phyloP scores from a whole-genome alignment of 345 rosid species.

The Lenwebbia sp. region DNA sequence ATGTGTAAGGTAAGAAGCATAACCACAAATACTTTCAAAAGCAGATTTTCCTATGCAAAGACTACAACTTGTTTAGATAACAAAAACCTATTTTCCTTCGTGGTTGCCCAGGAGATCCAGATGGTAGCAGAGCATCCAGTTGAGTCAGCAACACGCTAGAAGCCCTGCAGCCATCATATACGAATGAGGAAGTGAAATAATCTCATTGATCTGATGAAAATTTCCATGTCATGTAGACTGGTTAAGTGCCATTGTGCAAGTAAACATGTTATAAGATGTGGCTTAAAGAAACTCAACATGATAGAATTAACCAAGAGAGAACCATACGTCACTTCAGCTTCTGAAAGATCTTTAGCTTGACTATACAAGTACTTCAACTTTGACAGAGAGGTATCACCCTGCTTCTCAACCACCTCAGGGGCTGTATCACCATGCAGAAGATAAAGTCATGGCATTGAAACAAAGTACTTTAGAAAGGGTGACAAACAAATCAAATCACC shows the following conservation, averaged over 20 bases:
- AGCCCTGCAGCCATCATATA: slow-evolving; percentile 28
- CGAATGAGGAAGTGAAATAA: neutral
- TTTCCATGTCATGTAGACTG: neutral
- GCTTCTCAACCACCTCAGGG: slow-evolving; percentile 91
- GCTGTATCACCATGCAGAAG: slow-evolving; percentile 34
- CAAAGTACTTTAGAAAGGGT: neutral
- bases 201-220: neutral
- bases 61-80: neutral
- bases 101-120: slow-evolving; percentile 71
- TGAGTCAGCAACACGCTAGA: slow-evolving; percentile 44
- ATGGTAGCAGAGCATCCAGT: slow-evolving; percentile 59
- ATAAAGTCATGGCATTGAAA: neutral
- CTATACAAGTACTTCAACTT: slow-evolving; percentile 50
- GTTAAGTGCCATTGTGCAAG: neutral
- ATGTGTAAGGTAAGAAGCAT: neutral
- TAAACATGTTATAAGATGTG: neutral
- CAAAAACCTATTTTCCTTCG: slow-evolving; percentile 66
- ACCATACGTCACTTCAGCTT: slow-evolving; percentile 65
- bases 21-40: neutral
- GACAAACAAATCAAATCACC: neutral
- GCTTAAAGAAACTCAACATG: neutral
- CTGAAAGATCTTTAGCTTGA: slow-evolving; percentile 82
- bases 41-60: neutral
- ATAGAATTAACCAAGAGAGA: neutral
- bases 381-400: slow-evolving; percentile 60